These are phyloP conservation scores for Moesziomyces sp. DNA, from an alignment of 1,284 basidiomycete species.

Conservation along the genomic window DNA sequence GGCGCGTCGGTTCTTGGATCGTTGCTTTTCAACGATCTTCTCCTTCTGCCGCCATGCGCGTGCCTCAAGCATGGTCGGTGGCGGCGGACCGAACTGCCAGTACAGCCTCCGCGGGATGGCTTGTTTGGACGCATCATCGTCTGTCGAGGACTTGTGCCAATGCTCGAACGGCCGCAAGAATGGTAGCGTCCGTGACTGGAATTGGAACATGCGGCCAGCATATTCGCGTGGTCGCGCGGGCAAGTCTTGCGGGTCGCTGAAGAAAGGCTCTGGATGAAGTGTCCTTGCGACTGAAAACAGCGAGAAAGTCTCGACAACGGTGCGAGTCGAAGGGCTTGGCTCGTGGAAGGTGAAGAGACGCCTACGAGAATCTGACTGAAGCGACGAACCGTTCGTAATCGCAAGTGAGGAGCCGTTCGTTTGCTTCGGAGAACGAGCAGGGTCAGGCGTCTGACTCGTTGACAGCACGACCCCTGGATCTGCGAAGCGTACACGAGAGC, in stretches of 20 bases:
- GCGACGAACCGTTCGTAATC: neutral
- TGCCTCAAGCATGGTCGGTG: constrained; percentile 50
- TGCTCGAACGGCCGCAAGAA: constrained; percentile 67
- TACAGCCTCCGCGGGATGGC: constrained; percentile 66
- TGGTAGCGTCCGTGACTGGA: constrained; percentile 71
- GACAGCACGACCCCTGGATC: constrained; percentile 1
- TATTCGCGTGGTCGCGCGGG: constrained; percentile 79
- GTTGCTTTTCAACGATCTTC: constrained; percentile 25
- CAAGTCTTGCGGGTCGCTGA: constrained; percentile 74
- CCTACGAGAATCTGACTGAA: neutral
- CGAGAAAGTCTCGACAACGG: constrained; percentile 73
- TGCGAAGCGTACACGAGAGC: constrained; percentile 24
- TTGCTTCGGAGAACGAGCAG: neutral
- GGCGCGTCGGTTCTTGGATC: constrained; percentile 29
- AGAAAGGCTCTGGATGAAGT: constrained; percentile 76
- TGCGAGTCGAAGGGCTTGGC: constrained; percentile 22
- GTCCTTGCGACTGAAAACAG: constrained; percentile 73
- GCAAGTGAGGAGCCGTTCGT: neutral
- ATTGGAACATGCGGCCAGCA: constrained; percentile 79
- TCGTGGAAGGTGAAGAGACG: constrained; percentile 29
- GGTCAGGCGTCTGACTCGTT: neutral
- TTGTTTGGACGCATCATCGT: constrained; percentile 2
- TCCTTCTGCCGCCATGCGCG: constrained; percentile 44
- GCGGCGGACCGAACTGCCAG: constrained; percentile 61
- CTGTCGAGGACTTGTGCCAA: constrained; percentile 12